phyloP scores from a whole-genome alignment of 106 monocot species.

The Hemerocallis citrina region DNA sequence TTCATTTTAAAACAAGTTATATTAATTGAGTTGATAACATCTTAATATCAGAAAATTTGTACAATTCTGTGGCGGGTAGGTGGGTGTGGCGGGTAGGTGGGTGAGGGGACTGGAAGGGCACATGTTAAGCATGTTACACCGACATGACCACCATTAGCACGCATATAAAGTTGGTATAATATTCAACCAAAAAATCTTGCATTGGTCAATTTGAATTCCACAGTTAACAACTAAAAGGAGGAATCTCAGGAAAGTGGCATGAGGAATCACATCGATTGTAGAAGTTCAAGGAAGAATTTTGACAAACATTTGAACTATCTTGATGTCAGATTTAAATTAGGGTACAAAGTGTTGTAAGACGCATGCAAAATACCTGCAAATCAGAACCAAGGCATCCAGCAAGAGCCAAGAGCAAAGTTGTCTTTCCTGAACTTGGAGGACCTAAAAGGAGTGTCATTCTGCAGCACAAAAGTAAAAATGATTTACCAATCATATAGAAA shows the following conservation, averaged over 20 bases:
- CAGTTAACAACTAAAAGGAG: neutral
- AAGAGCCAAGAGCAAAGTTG: constrained; percentile 91
- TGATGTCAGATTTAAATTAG: too few species aligned
- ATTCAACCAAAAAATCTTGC: neutral
- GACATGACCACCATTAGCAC: neutral
- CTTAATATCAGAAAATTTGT: too few species aligned
- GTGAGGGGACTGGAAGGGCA: too few species aligned
- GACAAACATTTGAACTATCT: too few species aligned
- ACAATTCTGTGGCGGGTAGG: too few species aligned
- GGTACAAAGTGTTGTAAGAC: too few species aligned
- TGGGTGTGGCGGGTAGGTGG: too few species aligned
- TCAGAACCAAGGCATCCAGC: constrained; percentile 73
- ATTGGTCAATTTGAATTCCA: neutral
- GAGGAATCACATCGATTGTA: neutral
- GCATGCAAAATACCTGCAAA: constrained; percentile 39
- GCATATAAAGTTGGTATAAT: neutral
- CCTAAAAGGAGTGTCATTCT: constrained; percentile 98
- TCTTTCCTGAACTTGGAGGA: constrained; percentile 97
- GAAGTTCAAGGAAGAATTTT: neutral
- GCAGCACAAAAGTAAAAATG: constrained; percentile 11
- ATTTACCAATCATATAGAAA: neutral
- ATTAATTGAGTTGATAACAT: too few species aligned
- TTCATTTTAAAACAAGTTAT: too few species aligned
- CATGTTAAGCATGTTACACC: neutral
- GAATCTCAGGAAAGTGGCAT: neutral